Percentiles rank a stretch among this genome's conserved stretches.
Evolutionary conservation across 495 filamentous ascomycete species (phyloP).

Genomic region (Hapsidospora chrysogenum): DNA sequence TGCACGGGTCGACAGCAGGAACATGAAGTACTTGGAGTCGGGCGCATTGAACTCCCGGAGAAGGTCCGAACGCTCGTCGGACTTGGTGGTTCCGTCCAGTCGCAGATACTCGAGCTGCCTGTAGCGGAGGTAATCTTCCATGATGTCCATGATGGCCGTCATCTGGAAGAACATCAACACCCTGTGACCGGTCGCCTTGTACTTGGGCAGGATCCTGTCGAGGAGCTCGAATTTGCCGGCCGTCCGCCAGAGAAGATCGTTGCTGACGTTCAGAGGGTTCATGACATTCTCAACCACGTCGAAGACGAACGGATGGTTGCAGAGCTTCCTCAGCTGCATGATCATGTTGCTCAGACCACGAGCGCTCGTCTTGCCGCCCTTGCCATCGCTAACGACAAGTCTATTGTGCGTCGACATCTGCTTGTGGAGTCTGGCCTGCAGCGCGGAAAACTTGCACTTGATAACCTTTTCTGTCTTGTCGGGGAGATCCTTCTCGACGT

Average conservation of each 20-base stretch:
- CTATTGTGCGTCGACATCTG: constrained; percentile 92
- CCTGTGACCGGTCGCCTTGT: constrained; percentile 72
- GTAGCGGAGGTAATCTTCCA: constrained; percentile 92
- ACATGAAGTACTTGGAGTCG: constrained; percentile 86
- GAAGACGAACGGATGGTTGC: constrained; percentile 98
- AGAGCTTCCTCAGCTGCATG: constrained; percentile 97
- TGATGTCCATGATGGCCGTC: constrained; percentile 99
- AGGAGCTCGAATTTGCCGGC: constrained; percentile 94
- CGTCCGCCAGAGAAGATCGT: constrained; percentile 90
- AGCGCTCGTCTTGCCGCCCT: constrained; percentile 89
- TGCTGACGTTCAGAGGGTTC: constrained; percentile 73
- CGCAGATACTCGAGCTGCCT: constrained; percentile 72
- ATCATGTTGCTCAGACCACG: constrained; percentile 98
- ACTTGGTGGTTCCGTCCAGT: constrained; percentile 90
- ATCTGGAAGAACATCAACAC: constrained; percentile 99
- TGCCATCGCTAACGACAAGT: constrained; percentile 83
- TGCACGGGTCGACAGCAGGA: constrained; percentile 94
- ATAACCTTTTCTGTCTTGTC: constrained; percentile 98
- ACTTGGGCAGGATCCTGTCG: constrained; percentile 85
- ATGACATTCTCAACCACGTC: constrained; percentile 96
- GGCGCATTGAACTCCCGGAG: constrained; percentile 79
- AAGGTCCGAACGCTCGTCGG: constrained; percentile 88
- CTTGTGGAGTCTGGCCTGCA: constrained; percentile 87
- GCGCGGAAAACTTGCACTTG: constrained; percentile 93
- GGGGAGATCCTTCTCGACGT: constrained; percentile 95